Evolutionary conservation across 768 basidiomycete species (phyloP).

Genomic region (Pleurotus cornucopiae): DNA sequence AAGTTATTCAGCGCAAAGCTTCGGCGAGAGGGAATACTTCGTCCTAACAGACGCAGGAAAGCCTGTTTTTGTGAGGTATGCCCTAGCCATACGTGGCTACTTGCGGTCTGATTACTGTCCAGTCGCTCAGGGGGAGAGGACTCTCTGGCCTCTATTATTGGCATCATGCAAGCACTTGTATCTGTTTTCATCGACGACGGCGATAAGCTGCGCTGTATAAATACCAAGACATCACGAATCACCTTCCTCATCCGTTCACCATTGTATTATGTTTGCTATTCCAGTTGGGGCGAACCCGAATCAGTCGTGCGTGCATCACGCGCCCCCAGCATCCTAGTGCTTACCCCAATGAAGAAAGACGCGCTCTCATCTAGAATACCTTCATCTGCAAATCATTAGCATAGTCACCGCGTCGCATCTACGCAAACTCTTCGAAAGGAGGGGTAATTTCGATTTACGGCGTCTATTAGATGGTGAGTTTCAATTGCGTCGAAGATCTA

Average conservation of each 20-base stretch:
- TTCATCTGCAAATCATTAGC: constrained; percentile 90
- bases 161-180: constrained; percentile 91
- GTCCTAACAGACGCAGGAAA: constrained; percentile 95
- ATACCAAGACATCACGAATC: constrained; percentile 77
- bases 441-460: constrained; percentile 89
- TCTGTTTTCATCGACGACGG: constrained; percentile 93
- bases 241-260: constrained; percentile 85
- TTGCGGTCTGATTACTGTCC: background rate
- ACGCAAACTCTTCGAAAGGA: constrained; percentile 77
- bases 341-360: constrained; percentile 70
- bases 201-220: constrained; percentile 82
- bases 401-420: constrained; percentile 86
- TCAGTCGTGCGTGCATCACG: constrained; percentile 67
- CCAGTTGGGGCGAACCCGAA: constrained; percentile 95
- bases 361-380: constrained; percentile 89
- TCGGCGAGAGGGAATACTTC: constrained; percentile 76
- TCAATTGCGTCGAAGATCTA: background rate
- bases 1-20: constrained; percentile 29
- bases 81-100: background rate
- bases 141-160: constrained; percentile 74
- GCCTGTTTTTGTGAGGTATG: constrained; percentile 89
- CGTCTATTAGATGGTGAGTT: constrained; percentile 61
- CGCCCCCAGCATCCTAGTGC: constrained; percentile 5
- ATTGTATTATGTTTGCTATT: constrained; percentile 87
- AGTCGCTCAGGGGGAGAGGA: constrained; percentile 55